These are phyloP conservation scores for Pythium aquatile DNA, from an alignment of 352 stramenopile species.

Conservation along the genomic window DNA sequence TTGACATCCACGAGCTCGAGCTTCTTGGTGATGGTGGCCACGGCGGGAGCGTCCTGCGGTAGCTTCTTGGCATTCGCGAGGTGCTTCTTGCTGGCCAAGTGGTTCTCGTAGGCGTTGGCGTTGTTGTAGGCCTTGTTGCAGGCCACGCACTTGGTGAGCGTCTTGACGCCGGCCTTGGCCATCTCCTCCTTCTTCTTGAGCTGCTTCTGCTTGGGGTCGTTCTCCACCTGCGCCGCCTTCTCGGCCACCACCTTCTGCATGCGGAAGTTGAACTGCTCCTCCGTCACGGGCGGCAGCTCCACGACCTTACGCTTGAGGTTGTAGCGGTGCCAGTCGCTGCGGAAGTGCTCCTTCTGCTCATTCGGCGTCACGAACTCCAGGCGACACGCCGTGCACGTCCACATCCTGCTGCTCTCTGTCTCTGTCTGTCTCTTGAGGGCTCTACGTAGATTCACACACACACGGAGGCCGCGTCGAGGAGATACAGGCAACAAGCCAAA, in stretches of 20 bases:
- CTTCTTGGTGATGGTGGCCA: constrained; percentile 73
- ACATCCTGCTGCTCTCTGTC: constrained; percentile 35
- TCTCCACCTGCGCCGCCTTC: constrained; percentile 50
- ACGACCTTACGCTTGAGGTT: constrained; percentile 97
- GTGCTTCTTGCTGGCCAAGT: constrained; percentile 87
- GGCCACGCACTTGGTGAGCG: constrained; percentile 76
- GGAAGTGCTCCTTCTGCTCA: constrained; percentile 91
- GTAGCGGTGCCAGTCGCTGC: constrained; percentile 96
- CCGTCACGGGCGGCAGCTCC: constrained; percentile 89
- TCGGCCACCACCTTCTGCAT: constrained; percentile 73
- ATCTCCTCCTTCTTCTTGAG: constrained; percentile 63
- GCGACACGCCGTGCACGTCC: constrained; percentile 80
- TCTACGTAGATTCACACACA: neutral
- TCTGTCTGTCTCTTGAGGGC: neutral
- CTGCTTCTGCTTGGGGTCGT: constrained; percentile 77
- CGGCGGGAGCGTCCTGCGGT: constrained; percentile 34
- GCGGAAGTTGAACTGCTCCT: constrained; percentile 81
- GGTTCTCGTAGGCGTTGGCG: constrained; percentile 81
- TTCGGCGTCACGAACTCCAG: constrained; percentile 57
- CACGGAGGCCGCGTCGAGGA: neutral
- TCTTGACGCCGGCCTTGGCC: constrained; percentile 65
- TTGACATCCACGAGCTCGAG: constrained; percentile 46
- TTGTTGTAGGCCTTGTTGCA: constrained; percentile 88
- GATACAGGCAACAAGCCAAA: neutral
- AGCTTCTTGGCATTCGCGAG: constrained; percentile 77